Base-by-base conservation (phyloP, 257 asterid genomes). In the Coffea canephora region DNA sequence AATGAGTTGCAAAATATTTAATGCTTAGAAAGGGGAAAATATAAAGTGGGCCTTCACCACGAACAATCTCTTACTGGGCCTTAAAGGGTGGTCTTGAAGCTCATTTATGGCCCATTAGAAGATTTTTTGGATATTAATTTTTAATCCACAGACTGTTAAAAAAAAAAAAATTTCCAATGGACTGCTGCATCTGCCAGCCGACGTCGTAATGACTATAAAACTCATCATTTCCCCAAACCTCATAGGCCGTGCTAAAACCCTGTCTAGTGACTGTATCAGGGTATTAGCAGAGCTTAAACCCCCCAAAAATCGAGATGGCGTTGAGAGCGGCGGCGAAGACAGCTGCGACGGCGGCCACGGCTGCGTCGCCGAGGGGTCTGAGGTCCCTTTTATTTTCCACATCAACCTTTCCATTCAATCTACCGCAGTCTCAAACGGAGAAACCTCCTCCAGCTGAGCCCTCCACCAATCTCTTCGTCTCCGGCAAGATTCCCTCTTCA, bases 391-490 rank as follows among this genome's bases (percentile, higher is more conserved):
- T 74, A 82, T 87, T 90, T 21, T 77, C 91, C 0, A 81, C 86
- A 41, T 81, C 87, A 25, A 88, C 83, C 90, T 84, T 86, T 80
- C 82, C 78, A 80, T 6, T 93, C 95, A 0, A 34, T 34, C 88
- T 84, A 6, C 96, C 94, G 0, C 89, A 83, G 76, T 7, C 89
- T 21, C 87, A 82, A 19, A 85, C 77, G 45, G 90, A 89, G 67
- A 91, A 67, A 1, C 71, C 87, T 46, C 93, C 97, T 69, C 86
- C 91, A 0, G 94, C 97, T 64, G 97, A 91, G 21, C 98, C 97
- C 41, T 92, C 95, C 48, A 86, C 90, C 80, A 92, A 92, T 85
- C 96, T 94, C 81, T 94, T 92, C 89, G 90, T 94, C 71, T 92
- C 96, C 48, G 98, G 97, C 87, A 72, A 16, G 75, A 77, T 55